Percentiles rank a stretch among this genome's conserved stretches.
These are phyloP conservation scores for Platanus orientalis DNA, from an alignment of 164 flowering plant species.

Conservation along the genomic window DNA sequence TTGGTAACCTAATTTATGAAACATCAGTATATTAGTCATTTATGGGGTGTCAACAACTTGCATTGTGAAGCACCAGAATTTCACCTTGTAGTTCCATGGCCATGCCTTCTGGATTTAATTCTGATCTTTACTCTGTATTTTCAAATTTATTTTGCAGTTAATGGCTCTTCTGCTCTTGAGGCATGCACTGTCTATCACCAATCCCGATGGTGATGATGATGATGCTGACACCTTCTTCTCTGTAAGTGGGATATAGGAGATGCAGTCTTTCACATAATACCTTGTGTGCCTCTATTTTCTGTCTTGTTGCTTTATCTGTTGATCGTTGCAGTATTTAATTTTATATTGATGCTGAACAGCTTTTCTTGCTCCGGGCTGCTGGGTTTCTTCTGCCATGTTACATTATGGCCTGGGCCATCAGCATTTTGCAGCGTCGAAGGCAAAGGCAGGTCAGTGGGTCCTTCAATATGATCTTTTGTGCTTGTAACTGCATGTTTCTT, in stretches of 20 bases:
- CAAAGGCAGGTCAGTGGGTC: slow-evolving; percentile 59
- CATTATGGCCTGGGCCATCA: slow-evolving; percentile 95
- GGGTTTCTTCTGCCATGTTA: slow-evolving; percentile 93
- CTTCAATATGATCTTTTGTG: background rate
- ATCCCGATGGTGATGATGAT: slow-evolving; percentile 45
- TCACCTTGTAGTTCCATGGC: no score
- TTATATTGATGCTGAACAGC: slow-evolving; percentile 38
- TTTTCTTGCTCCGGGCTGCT: slow-evolving; percentile 85
- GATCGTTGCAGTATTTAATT: background rate
- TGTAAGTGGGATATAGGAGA: slow-evolving; percentile 34
- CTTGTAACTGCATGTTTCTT: no score
- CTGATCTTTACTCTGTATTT: no score
- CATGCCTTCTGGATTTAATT: no score
- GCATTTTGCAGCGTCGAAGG: slow-evolving; percentile 79
- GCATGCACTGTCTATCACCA: slow-evolving; percentile 50
- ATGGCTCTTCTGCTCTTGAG: slow-evolving; percentile 78
- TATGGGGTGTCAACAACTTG: no score
- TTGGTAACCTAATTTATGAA: background rate
- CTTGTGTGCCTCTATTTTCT: background rate
- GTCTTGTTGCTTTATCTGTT: background rate
- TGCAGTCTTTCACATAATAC: no score
- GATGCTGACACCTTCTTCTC: slow-evolving; percentile 61
- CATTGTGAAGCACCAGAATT: no score
- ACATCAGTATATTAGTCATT: background rate
- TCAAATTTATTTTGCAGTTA: slow-evolving; percentile 34